A percentile compares a stretch with the other conserved stretches of the same genome.
These are phyloP conservation scores for Tylopilus rubrobrunneus DNA, from an alignment of 768 basidiomycete genomes.

Conservation along the genomic window DNA sequence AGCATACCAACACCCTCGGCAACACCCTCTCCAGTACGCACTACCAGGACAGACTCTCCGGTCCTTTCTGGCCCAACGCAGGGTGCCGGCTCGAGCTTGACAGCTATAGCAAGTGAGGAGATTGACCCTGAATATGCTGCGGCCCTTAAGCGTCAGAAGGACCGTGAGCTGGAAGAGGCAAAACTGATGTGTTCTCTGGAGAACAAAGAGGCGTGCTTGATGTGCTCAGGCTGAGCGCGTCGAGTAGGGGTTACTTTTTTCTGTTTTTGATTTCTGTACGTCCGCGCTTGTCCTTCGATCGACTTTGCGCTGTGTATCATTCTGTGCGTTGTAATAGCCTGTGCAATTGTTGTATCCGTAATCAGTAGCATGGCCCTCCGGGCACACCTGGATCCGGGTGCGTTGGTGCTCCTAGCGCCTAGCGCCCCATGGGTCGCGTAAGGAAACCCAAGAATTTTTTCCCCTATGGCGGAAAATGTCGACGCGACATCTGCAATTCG, in stretches of 20 bases:
- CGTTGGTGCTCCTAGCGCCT: too few relatives aligned
- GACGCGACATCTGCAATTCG: too few relatives aligned
- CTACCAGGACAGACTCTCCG: slow-evolving; percentile 32
- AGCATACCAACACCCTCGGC: slow-evolving; percentile 25
- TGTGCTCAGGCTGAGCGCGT: slow-evolving; percentile 72
- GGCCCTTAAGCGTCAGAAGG: slow-evolving; percentile 64
- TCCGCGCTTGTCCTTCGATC: background rate
- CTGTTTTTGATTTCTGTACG: slow-evolving; percentile 2
- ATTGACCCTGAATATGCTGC: slow-evolving; percentile 73
- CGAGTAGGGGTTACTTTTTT: background rate
- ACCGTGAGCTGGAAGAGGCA: slow-evolving; percentile 76
- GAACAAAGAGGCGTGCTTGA: slow-evolving; percentile 91
- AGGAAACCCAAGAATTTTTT: too few relatives aligned
- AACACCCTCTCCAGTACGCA: slow-evolving; percentile 23
- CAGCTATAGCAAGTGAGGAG: slow-evolving; percentile 35
- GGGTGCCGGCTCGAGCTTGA: slow-evolving; percentile 9
- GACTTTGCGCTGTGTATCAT: background rate
- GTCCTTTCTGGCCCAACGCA: slow-evolving; percentile 20
- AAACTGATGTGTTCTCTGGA: slow-evolving; percentile 82
- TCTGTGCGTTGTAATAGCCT: slow-evolving; percentile 2
- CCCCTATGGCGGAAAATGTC: too few relatives aligned
- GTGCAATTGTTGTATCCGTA: slow-evolving; percentile 18
- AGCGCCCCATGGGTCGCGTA: too few relatives aligned
- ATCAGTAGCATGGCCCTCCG: background rate
- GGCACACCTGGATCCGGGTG: too few relatives aligned